Evolutionary conservation across 805 yeast species (phyloP), one percentile per base, ranked within the genome.

Genomic region (Zygosaccharomyces pseudorouxii): DNA sequence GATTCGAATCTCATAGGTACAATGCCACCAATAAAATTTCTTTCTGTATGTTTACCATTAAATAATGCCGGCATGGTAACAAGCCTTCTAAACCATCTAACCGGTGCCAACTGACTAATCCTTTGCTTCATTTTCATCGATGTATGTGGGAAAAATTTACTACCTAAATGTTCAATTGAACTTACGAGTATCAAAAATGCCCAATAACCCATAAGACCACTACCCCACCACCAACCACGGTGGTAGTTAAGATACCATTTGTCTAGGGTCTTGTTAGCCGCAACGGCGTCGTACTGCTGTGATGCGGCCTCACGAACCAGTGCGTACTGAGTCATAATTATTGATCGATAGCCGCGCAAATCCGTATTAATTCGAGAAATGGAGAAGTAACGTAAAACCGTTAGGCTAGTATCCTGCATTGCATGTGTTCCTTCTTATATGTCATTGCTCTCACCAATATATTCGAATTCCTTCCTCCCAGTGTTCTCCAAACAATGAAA

Each of bases 201-300:
- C 80, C 82, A 78, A 53, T 73, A 77, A 0, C 76, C 75, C 12
- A 79, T 48, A 27, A 72, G 52, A 2, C 71, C 78, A n/a, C 71
- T 64, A 41, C 78, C 83, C 55, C 73, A 63, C 41, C 39, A 42
- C 31, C 37, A 14, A n/a, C 29, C 39, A 4, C 39, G 19, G 38
- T 42, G 19, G 11, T 42, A 42, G n/a, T 31, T 42, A 20, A 33
- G 39, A 6, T 25, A 18, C 46, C 46, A 42, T n/a, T 29, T 16
- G 4, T 33, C 12, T 12, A 8, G 9, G 5, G 29, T 42, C 28
- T 27, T 33, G 19, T 14, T 20, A 9, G 30, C 39, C 10, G 38
- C 46, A 18, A 14, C 11, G 5, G 45, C 18, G 20, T 42, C 29
- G 10, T 12, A n/a, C 11, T 30, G 19, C 33, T 22, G 33, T 14